These are phyloP conservation scores for Blastomyces emzantsi DNA, from an alignment of 2,329 filamentous ascomycete species.

Conservation along the genomic window DNA sequence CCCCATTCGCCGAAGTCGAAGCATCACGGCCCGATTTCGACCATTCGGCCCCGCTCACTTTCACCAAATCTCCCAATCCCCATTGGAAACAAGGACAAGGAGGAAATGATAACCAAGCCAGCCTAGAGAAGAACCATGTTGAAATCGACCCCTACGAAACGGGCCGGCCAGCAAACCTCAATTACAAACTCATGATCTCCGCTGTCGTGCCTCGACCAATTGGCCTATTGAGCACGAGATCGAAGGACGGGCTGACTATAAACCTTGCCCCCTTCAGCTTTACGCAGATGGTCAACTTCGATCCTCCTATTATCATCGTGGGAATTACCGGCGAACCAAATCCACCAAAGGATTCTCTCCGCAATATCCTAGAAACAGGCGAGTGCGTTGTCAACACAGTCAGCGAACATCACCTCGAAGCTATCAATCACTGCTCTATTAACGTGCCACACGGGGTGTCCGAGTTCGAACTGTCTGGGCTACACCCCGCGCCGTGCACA, in stretches of 20 bases:
- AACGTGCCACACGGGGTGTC: conserved; percentile 67
- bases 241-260: conserved; percentile 52
- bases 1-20: conserved; percentile 31
- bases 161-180: conserved; percentile 57
- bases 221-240: conserved; percentile 51
- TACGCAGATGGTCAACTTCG: conserved; percentile 73
- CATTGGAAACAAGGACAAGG: conserved; percentile 37
- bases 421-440: conserved; percentile 70
- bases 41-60: conserved; percentile 26
- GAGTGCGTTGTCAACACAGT: conserved; percentile 88
- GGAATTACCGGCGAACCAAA: conserved; percentile 50
- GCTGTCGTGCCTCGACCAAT: conserved; percentile 76
- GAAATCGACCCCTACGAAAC: conserved; percentile 71
- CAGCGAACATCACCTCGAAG: conserved; percentile 73
- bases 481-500: conserved; percentile 59
- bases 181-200: conserved; percentile 89
- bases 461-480: conserved; percentile 71
- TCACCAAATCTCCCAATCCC: conserved; percentile 35
- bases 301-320: conserved; percentile 72
- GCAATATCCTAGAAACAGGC: conserved; percentile 59
- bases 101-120: conserved; percentile 38
- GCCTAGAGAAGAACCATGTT: conserved; percentile 53
- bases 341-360: conserved; percentile 66
- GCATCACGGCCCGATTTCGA: conserved; percentile 37
- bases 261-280: conserved; percentile 88